Evolutionary conservation across 176 grass and related monocot genomes (phyloP).

Genomic region (Eleusine coracana): DNA sequence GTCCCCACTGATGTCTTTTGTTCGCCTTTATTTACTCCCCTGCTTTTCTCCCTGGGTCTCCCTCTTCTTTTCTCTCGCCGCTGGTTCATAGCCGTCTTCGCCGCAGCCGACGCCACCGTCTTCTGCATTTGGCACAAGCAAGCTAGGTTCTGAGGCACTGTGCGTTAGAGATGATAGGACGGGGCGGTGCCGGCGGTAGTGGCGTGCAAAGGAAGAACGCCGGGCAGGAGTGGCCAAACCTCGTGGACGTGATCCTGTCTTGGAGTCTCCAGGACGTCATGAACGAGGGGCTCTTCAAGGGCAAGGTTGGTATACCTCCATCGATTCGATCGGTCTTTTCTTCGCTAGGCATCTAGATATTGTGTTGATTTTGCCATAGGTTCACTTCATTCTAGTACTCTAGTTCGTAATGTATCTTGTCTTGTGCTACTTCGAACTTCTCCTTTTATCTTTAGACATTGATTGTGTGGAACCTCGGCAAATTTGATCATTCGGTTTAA

Average conservation of each 20-base stretch:
- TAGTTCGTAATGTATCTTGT: no score
- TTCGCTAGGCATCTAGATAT: not conserved
- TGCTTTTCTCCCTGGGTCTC: constrained; percentile 20
- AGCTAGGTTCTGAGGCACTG: constrained; percentile 18
- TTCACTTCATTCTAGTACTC: not conserved
- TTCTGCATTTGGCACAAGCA: not conserved
- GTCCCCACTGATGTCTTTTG: not conserved
- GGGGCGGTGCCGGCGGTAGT: constrained; percentile 16
- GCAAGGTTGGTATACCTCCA: constrained; percentile 45
- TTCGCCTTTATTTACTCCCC: not conserved
- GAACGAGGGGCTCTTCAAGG: constrained; percentile 63
- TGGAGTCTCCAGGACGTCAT: constrained; percentile 64
- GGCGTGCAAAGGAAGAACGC: constrained; percentile 1
- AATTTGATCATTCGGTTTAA: not conserved
- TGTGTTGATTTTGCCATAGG: not conserved
- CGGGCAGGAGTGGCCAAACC: constrained; percentile 39
- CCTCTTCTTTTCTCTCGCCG: not conserved
- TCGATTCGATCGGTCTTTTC: constrained; percentile 10
- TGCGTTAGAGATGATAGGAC: constrained; percentile 33
- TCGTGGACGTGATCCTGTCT: constrained; percentile 54
- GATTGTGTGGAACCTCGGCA: no score
- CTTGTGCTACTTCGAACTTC: no score
- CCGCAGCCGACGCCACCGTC: not conserved
- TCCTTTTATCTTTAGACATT: no score
- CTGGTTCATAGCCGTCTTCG: not conserved